Evolutionary conservation across 257 asterid species (phyloP).

Genomic region (Solanum etuberosum): DNA sequence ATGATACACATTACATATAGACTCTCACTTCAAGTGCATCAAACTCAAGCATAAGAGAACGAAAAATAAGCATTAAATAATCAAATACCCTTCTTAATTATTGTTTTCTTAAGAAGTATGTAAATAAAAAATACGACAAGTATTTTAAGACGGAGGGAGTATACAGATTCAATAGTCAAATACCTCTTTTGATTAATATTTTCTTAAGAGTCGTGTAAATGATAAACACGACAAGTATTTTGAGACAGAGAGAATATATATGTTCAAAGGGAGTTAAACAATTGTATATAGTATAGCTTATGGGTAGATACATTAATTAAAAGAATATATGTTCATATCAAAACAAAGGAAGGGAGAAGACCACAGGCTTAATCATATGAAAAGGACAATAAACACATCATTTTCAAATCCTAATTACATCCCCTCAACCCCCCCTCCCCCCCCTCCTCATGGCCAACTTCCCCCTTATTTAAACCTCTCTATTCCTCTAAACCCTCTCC

Average conservation of each 20-base stretch:
- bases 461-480: slow-evolving; percentile 54
- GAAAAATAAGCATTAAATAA: not conserved
- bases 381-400: slow-evolving; percentile 29
- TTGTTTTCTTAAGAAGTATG: not conserved
- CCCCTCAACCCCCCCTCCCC: slow-evolving; percentile 9
- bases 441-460: slow-evolving; percentile 15
- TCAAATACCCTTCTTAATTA: not conserved
- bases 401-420: slow-evolving; percentile 33
- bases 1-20: too few relatives aligned
- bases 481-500: slow-evolving; percentile 58
- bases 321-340: not conserved
- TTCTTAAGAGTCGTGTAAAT: not conserved
- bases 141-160: not conserved
- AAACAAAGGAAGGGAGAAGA: not conserved
- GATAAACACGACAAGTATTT: not conserved
- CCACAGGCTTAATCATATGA: slow-evolving; percentile 13
- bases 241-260: not conserved
- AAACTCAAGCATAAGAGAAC: too few relatives aligned
- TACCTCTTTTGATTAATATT: not conserved
- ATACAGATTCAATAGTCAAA: not conserved
- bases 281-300: not conserved
- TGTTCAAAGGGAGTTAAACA: not conserved
- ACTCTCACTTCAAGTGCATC: not conserved
- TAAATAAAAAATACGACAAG: not conserved
- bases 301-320: not conserved